Evolutionary conservation across 1,139 yeast genomes (phyloP).

Genomic region (Eremothecium cymbalariae): DNA sequence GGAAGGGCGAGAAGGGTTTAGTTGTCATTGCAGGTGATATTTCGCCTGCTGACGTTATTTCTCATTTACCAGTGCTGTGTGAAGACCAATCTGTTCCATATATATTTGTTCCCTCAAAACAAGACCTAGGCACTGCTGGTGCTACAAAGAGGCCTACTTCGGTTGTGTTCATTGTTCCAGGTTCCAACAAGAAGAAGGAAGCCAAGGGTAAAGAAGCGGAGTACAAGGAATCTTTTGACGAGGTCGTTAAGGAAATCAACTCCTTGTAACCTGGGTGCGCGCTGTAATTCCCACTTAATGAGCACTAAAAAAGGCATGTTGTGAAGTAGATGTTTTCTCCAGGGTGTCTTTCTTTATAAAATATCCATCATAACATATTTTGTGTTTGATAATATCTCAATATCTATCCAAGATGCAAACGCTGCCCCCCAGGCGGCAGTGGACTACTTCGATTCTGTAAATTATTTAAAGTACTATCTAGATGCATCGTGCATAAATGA

Average conservation of each 20-base stretch:
- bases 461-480: background rate
- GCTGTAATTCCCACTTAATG: no score
- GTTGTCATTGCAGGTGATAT: slow-evolving; percentile 97
- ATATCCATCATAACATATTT: no score
- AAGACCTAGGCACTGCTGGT: slow-evolving; percentile 97
- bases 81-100: slow-evolving; percentile 89
- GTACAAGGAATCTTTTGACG: slow-evolving; percentile 88
- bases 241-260: slow-evolving; percentile 80
- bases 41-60: slow-evolving; percentile 93
- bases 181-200: slow-evolving; percentile 81
- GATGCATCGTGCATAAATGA: slow-evolving; percentile 1
- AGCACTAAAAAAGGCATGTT: no score
- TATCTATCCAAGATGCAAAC: no score
- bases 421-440: no score
- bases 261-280: slow-evolving; percentile 26
- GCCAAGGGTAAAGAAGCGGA: slow-evolving; percentile 75
- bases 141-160: slow-evolving; percentile 99
- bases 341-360: no score
- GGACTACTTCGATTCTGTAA: slow-evolving; percentile 3
- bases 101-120: slow-evolving; percentile 91
- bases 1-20: slow-evolving; percentile 97
- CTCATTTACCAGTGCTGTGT: slow-evolving; percentile 94
- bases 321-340: no score
- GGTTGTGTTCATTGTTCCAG: slow-evolving; percentile 95
- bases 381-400: no score